A percentile compares a stretch with the other conserved stretches of the same genome.
Evolutionary conservation across 148 eudicot species (phyloP).

Genomic region (Nepenthes mirabilis): DNA sequence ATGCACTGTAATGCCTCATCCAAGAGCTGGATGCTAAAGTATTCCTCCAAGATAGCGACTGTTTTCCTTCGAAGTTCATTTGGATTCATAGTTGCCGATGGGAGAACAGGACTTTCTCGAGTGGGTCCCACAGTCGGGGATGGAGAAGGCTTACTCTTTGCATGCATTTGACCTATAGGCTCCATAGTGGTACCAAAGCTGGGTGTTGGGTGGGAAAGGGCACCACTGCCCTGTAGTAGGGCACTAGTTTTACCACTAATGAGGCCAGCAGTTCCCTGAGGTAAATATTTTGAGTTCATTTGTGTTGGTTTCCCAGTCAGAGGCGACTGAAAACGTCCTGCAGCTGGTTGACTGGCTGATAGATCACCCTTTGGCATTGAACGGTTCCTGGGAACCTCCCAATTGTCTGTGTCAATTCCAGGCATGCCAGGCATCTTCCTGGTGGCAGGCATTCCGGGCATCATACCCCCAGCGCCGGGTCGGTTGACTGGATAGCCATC

Average conservation of each 20-base stretch:
- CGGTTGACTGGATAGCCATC: constrained; percentile 51
- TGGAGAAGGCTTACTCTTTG: constrained; percentile 4
- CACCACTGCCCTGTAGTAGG: constrained; percentile 61
- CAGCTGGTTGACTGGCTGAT: constrained; percentile 14
- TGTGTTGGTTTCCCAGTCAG: constrained; percentile 36
- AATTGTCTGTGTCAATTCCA: constrained; percentile 60
- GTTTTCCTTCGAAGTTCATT: constrained; percentile 10
- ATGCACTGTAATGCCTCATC: constrained; percentile 80
- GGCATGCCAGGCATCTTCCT: constrained; percentile 73
- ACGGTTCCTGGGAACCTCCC: constrained; percentile 75
- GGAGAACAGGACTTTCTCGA: constrained; percentile 13
- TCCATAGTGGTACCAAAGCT: constrained; percentile 12
- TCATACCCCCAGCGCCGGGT: constrained; percentile 84
- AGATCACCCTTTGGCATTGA: constrained; percentile 48
- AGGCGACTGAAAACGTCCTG: constrained; percentile 37
- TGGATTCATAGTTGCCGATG: constrained; percentile 8
- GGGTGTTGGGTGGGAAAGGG: constrained; percentile 28
- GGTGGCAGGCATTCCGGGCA: constrained; percentile 86
- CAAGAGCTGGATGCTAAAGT: constrained; percentile 47
- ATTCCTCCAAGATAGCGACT: constrained; percentile 43
- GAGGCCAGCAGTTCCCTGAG: constrained; percentile 61
- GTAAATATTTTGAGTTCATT: constrained; percentile 47
- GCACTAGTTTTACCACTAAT: constrained; percentile 61
- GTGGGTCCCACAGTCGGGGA: constrained; percentile 11
- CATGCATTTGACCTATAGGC: not conserved